Base-by-base conservation (phyloP, 2,329 filamentous ascomycete genomes). In the Golovinomyces cichoracearum region DNA sequence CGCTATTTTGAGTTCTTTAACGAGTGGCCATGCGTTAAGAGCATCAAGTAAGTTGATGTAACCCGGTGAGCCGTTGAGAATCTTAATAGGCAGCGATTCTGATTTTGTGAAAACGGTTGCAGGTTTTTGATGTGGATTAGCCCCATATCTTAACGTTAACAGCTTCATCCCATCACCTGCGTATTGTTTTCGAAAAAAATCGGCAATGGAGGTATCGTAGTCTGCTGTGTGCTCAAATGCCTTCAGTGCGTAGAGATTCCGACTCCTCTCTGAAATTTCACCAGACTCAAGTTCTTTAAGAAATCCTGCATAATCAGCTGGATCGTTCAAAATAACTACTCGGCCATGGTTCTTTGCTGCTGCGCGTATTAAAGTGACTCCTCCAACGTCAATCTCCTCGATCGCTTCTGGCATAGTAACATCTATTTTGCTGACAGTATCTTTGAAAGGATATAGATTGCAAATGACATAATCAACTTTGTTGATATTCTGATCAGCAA, bases 401-500 rank as follows among this genome's bases (percentile, higher is more conserved):
- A 98, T 88, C 47, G 90, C 90, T 68, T 98, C 88, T 47, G 83
- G 77, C 53, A 98, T 83, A 52, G 88, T 95, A 60, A 98, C 90
- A 61, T 93, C 93, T 69, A 92, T 78, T 72, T 94, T 93, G 58
- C 85, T 81, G 57, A 98, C 78, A 27, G 90, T 98, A 63, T 95
- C 86, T 70, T 94, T 94, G 77, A 98, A 98, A 12, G 90, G 90
- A 66, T 98, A 95, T 49, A 98, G 74, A 68, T 98, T 98, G 79
- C 90, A 95, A 63, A 98, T 80, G 58, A 93, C 84, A 59, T 80
- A 93, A 72, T 93, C 84, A 51, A 93, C 84, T 68, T 93, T 93
- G 68, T 82, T 74, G 63, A 93, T 93, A 66, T 85, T 90, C 68
- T 93, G 84, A 64, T 90, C 82, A 47, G 83, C 84, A 46, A 98